Evolutionary conservation across 495 filamentous ascomycete genomes (phyloP), one percentile per base, ranked within the genome.

Genomic region (Venustampulla echinocandica): DNA sequence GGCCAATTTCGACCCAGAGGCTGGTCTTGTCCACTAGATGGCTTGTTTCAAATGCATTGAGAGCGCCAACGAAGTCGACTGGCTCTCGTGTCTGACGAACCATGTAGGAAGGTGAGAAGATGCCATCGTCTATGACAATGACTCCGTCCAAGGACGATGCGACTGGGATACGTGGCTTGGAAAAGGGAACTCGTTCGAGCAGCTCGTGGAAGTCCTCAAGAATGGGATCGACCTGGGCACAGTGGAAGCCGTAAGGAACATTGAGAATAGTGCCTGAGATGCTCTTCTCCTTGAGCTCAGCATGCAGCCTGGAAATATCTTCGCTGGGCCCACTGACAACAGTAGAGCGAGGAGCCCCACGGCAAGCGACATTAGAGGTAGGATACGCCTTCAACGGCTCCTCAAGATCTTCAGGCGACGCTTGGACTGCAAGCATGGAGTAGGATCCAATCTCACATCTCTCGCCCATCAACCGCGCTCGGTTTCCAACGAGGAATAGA

Each of bases 221-320:
- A 14, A 92, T 82, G 17, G 81, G 71, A 14, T 89, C 81, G 20
- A 87, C 77, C 52, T 90, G 87, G 0, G 74, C 66, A 7, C 85
- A 84, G 61, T 92, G 86, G 70, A 87, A 90, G 13, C 84, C 86
- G 46, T 77, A 89, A 22, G 82, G 78, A 11, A 89, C 76, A 30
- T 77, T 74, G 2, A 92, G 70, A 46, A 74, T 76, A 0, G 73
- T 82, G 52, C 68, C 77, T 60, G 82, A 87, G 57, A 68, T 66
- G n/a, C 84, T 71, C 1, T 71, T 73, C 36, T 66, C 65, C 20
- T 63, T 68, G n/a, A 88, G 70, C 23, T 70, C 61, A 40, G 80
- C 69, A 20, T 77, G 67, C 52, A 89, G 62, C 11, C 67, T 54
- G 20, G 77, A 66, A 10, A 87, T 76, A 50, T 76, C 63, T 0